These are phyloP conservation scores for Leucoagaricus sp. DNA, from an alignment of 1,284 basidiomycete genomes.

Conservation along the genomic window DNA sequence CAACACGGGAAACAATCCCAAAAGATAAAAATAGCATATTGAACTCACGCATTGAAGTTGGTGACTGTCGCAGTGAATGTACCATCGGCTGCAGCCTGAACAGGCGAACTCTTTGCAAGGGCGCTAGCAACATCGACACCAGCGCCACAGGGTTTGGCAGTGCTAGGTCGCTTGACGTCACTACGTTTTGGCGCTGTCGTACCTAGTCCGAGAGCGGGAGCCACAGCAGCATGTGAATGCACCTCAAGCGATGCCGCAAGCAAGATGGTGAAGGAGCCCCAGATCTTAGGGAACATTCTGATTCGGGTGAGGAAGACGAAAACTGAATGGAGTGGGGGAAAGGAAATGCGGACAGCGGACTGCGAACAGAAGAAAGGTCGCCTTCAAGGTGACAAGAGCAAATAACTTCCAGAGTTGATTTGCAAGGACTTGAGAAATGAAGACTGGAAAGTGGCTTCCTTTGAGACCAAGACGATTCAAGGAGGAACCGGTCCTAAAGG, in stretches of 20 bases:
- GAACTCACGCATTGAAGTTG: conserved; percentile 52
- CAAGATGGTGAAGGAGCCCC: conserved; percentile 30
- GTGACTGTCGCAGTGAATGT: conserved; percentile 43
- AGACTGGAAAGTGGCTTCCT: neutral
- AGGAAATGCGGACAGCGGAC: conserved; percentile 3
- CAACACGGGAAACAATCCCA: no score
- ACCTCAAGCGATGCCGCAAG: conserved; percentile 36
- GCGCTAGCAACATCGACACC: conserved; percentile 42
- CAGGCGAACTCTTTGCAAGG: conserved; percentile 43
- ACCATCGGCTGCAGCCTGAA: conserved; percentile 43
- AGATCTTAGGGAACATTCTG: conserved; percentile 38
- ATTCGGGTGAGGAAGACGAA: conserved; percentile 14
- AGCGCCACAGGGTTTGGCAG: conserved; percentile 42
- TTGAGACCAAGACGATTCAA: conserved; percentile 1
- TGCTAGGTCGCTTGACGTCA: conserved; percentile 48
- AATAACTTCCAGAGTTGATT: conserved; percentile 5
- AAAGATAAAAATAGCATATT: neutral
- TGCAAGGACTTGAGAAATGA: conserved; percentile 1
- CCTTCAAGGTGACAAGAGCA: conserved; percentile 3
- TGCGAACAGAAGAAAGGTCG: neutral
- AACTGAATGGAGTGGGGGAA: conserved; percentile 4
- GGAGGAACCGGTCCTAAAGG: conserved; percentile 36
- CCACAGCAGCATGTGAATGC: conserved; percentile 46
- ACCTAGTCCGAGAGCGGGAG: conserved; percentile 48
- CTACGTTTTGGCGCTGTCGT: conserved; percentile 37